phyloP scores from a whole-genome alignment of 2,329 filamentous ascomycete genomes.

The Botrytis galanthina region DNA sequence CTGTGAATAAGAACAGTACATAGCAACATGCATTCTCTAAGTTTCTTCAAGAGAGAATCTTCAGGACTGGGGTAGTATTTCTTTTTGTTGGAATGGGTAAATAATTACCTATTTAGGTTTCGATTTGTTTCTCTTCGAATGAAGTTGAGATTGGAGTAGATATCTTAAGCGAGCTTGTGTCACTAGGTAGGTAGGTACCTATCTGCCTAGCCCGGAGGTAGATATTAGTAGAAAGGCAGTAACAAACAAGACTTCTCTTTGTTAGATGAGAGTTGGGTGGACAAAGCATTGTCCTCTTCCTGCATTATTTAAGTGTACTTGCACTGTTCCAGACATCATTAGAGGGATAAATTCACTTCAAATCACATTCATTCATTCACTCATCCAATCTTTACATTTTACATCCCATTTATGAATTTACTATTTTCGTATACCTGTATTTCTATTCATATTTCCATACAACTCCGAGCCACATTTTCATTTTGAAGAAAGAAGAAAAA shows the following conservation, averaged over 20 bases:
- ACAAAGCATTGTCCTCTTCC: neutral
- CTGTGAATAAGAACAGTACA: no score
- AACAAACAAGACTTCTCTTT: neutral
- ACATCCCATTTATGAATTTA: neutral
- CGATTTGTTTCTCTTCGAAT: neutral
- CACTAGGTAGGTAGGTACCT: neutral
- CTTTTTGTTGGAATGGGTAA: no score
- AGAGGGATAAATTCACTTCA: neutral
- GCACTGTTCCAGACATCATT: neutral
- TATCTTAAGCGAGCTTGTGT: neutral
- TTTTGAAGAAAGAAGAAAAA: rapidly evolving
- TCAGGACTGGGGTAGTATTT: no score
- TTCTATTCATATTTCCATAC: no score
- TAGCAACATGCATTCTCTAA: no score
- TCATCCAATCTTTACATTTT: neutral
- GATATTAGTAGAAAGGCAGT: neutral
- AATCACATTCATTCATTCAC: neutral
- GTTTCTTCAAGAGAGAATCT: no score
- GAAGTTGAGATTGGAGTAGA: neutral
- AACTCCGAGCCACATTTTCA: no score
- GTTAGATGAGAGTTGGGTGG: neutral
- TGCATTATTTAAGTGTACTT: neutral
- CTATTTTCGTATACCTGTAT: neutral
- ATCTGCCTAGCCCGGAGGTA: no score
- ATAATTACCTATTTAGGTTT: no score